These are phyloP conservation scores for Aspergillus sp. DNA, from an alignment of 2,329 filamentous ascomycete species.

Conservation along the genomic window DNA sequence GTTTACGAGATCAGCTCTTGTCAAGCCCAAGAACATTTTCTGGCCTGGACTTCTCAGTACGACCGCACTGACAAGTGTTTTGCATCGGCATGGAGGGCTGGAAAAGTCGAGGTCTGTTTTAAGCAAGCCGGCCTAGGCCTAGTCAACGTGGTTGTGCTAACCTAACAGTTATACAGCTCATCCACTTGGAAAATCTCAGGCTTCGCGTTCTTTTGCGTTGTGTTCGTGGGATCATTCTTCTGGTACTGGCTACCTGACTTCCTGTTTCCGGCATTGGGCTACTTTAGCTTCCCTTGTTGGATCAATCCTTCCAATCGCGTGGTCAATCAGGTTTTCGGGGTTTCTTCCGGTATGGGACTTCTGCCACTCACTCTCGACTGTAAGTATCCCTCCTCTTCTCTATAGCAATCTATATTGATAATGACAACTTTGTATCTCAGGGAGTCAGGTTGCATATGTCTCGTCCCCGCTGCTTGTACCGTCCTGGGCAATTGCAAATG, in stretches of 20 bases:
- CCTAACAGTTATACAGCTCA: neutral
- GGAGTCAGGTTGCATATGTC: constrained; percentile 28
- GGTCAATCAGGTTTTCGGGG: constrained; percentile 32
- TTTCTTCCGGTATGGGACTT: constrained; percentile 29
- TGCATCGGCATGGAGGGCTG: constrained; percentile 59
- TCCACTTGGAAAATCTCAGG: constrained; percentile 44
- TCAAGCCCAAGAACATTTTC: constrained; percentile 58
- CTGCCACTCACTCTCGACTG: constrained; percentile 44
- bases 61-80: constrained; percentile 66
- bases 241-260: constrained; percentile 32
- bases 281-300: constrained; percentile 32
- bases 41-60: constrained; percentile 54
- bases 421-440: constrained; percentile 33
- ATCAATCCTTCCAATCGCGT: constrained; percentile 25
- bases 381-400: constrained; percentile 46
- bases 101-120: constrained; percentile 15
- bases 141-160: too few species aligned
- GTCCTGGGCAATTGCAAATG: constrained; percentile 70
- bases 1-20: constrained; percentile 60
- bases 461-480: constrained; percentile 61
- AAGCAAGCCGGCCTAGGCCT: too few species aligned
- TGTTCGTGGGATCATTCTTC: constrained; percentile 21
- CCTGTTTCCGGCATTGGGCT: constrained; percentile 29
- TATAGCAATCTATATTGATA: constrained; percentile 24
- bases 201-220: constrained; percentile 24